Evolutionary conservation across 352 stramenopile species (phyloP), one percentile per base, ranked within the genome.

Genomic region (Phytophthora crassamura): DNA sequence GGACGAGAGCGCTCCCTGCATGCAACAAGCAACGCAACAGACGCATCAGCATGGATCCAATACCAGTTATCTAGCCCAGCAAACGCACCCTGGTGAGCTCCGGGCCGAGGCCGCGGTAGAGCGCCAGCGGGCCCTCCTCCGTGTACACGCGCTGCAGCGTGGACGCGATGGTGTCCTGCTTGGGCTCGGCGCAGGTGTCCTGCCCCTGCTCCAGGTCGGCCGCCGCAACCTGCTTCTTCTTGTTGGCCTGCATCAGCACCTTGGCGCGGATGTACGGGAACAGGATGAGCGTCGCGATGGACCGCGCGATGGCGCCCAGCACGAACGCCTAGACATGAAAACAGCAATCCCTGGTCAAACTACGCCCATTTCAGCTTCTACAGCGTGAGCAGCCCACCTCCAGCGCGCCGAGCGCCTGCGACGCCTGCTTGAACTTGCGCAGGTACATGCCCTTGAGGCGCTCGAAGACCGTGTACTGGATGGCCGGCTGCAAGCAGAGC

Each of bases 401-500:
- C 5, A 95, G 49, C 2, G 86, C 86, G 2, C 75, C 78, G 4
- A 94, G 77, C 12, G 76, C 65, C 53, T 89, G 74, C 9, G 81
- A 72, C 2, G 72, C 81, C 47, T 74, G 70, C 64, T 86, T 91
- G 70, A 78, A 86, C 20, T 77, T 78, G 40, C 70, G 78, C 49
- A 94, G 57, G 45, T 94, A 94, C 22, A 90, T 28, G 42, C 77
- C 69, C 61, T 93, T 87, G 57, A 95, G 56, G 51, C 97, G 87
- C 70, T 99, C 96, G 67, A 98, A 99, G 20, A 98, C 87, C 12
- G 96, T 98, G 73, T 98, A 99, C 67, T 98, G 96, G 65, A 99
- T 98, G 12, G 97, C 96, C 10, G 97, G 97, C 80, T 99, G 98
- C 48, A 99, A 75, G 72, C 96, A 99, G 16, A 99, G 83, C 39